Conservation (phyloP, 2,329 filamentous ascomycete species). For the Westerdykella aurantiaca region DNA sequence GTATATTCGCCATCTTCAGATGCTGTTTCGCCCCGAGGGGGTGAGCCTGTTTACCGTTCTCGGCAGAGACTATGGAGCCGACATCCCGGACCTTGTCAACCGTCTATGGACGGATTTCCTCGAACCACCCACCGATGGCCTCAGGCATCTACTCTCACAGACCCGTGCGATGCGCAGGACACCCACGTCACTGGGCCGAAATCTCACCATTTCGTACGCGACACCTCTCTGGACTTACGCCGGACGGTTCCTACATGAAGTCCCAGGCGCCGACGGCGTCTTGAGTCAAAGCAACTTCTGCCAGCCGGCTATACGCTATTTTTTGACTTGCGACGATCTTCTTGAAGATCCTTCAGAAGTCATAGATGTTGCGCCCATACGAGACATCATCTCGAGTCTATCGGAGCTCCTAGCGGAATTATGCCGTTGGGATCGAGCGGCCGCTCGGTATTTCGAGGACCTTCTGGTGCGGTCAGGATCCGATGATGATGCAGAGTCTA, state of each 20-base stretch:
- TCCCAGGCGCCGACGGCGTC: constrained; percentile 4
- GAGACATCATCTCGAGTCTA: constrained; percentile 21
- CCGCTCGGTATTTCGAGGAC: constrained; percentile 20
- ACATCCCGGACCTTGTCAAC: constrained; percentile 15
- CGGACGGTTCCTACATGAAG: constrained; percentile 19
- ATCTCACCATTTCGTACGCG: constrained; percentile 12
- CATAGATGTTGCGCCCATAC: constrained; percentile 19
- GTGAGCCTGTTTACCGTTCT: constrained; percentile 21
- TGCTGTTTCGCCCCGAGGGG: constrained; percentile 22
- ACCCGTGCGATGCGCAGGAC: constrained; percentile 18
- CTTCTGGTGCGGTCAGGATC: constrained; percentile 6
- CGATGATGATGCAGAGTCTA: no score
- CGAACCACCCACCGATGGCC: constrained; percentile 13
- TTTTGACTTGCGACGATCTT: constrained; percentile 24
- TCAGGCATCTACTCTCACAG: constrained; percentile 21
- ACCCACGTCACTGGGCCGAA: constrained; percentile 11
- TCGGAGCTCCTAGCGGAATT: constrained; percentile 19
- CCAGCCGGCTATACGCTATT: constrained; percentile 18
- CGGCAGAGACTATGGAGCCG: constrained; percentile 21
- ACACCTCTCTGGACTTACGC: constrained; percentile 8
- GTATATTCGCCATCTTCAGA: constrained; percentile 22
- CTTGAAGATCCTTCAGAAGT: constrained; percentile 25
- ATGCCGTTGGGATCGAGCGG: constrained; percentile 21
- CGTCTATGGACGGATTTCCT: constrained; percentile 23
- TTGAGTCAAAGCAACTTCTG: constrained; percentile 17